These are phyloP conservation scores for Bipolaris oryzae DNA, from an alignment of 2,329 filamentous ascomycete genomes.

Conservation along the genomic window DNA sequence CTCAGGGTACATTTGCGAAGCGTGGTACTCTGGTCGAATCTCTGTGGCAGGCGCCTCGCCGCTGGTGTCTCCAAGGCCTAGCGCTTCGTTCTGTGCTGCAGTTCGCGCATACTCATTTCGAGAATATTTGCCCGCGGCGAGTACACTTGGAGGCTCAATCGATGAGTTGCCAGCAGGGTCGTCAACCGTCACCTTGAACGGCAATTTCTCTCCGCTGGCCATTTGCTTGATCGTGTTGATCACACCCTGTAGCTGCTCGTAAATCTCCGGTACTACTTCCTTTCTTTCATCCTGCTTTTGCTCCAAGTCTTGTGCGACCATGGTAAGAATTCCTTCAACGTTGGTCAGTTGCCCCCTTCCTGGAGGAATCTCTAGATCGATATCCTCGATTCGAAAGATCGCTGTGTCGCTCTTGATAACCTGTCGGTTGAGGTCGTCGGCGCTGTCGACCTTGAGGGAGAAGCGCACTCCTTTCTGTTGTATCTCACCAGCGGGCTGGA, in stretches of 20 bases:
- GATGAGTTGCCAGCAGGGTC: slow-evolving; percentile 96
- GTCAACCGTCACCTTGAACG: slow-evolving; percentile 86
- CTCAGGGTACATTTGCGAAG: slow-evolving; percentile 53
- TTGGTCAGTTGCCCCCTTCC: slow-evolving; percentile 93
- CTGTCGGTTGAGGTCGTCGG: slow-evolving; percentile 79
- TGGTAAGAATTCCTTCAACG: slow-evolving; percentile 82
- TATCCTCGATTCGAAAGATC: slow-evolving; percentile 82
- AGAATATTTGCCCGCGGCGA: slow-evolving; percentile 85
- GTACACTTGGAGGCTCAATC: slow-evolving; percentile 80
- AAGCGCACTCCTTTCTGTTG: slow-evolving; percentile 88
- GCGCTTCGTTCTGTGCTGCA: slow-evolving; percentile 80
- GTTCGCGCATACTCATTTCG: slow-evolving; percentile 84
- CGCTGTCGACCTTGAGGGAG: slow-evolving; percentile 75
- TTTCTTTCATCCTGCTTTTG: slow-evolving; percentile 83
- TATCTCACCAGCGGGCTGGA: slow-evolving; percentile 89
- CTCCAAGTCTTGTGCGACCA: slow-evolving; percentile 79
- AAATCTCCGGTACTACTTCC: slow-evolving; percentile 76
- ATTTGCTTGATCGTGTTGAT: slow-evolving; percentile 77
- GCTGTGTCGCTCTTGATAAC: slow-evolving; percentile 92
- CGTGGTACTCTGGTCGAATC: slow-evolving; percentile 60
- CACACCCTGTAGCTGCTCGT: slow-evolving; percentile 76
- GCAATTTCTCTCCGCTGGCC: slow-evolving; percentile 76
- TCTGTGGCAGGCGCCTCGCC: slow-evolving; percentile 62
- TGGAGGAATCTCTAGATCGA: slow-evolving; percentile 91
- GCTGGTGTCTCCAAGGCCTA: slow-evolving; percentile 69